Base-by-base conservation (phyloP, 495 filamentous ascomycete genomes). In the Cladorrhinum samala region DNA sequence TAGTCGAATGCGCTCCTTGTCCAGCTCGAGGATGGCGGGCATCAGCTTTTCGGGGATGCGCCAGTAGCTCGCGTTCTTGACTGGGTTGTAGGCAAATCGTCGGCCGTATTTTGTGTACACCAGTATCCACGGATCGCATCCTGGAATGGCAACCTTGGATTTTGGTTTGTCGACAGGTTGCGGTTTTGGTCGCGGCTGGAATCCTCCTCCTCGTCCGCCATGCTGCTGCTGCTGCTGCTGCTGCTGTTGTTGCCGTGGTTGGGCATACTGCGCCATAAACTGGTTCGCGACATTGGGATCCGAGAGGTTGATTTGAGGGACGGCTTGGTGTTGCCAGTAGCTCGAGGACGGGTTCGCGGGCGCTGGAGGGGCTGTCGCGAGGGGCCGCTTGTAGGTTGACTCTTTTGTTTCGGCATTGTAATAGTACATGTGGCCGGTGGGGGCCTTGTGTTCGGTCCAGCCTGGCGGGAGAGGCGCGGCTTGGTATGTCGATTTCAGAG, bases 401-500 rank as follows among this genome's bases (percentile, higher is more conserved):
- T 87, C 73, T 62, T 94, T 91, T 0, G 89, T 96, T 25, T 77
- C 69, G n/a, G 83, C 73, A 71, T 95, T 87, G 72, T 94, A 93
- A 66, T 91, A 96, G 70, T 95, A 96, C 13, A 79, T 75, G 63
- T 94, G 90, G 5, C 91, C 91, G 52, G 87, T 85, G 14, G 91
- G 91, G 52, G 92, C 88, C 74, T 86, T 90, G 70, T 96, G 91
- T 68, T 95, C 88, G 21, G 88, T 89, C 91, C 91, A 97, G 19
- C 88, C 92, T 19, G 83, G 77, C 7, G 84, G 83, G 2, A 96
- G 72, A 16, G 87, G 83, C 45, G 76, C 73, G 9, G 77, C 75
- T 50, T 77, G 78, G 65, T 85, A 77, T 6, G 84, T 86, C 0
- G 83, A 85, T 47, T 84, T 84, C 45, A 86, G 45, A 20, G 45